A percentile compares a stretch with the other conserved stretches of the same genome.
These are phyloP conservation scores for Luffa acutangula DNA, from an alignment of 306 rosid species.

Conservation along the genomic window DNA sequence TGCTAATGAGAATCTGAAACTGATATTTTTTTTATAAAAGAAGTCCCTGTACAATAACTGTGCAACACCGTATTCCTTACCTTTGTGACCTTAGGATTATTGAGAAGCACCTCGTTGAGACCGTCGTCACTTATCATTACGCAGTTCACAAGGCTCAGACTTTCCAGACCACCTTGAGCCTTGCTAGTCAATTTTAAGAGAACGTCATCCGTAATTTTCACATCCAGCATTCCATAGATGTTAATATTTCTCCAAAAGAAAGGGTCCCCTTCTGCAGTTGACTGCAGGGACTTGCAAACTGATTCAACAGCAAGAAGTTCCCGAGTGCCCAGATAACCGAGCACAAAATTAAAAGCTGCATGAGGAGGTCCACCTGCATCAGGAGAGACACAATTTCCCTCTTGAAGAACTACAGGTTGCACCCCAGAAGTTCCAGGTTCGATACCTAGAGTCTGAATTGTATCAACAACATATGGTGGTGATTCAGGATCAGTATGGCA, in stretches of 20 bases:
- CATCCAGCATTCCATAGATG: constrained; percentile 34
- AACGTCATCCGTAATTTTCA: constrained; percentile 30
- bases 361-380: constrained; percentile 35
- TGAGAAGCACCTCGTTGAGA: constrained; percentile 33
- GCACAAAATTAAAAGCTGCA: constrained; percentile 40
- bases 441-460: not conserved
- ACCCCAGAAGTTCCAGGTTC: not conserved
- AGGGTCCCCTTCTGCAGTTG: constrained; percentile 34
- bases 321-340: constrained; percentile 37
- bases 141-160: constrained; percentile 42
- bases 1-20: not conserved
- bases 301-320: constrained; percentile 54
- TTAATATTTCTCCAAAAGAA: constrained; percentile 49
- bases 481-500: constrained; percentile 10
- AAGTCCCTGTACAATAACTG: not conserved
- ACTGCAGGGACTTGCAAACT: constrained; percentile 47
- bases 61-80: constrained; percentile 25
- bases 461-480: not conserved
- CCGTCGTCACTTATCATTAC: constrained; percentile 40
- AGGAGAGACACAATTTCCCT: not conserved
- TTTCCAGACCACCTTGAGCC: constrained; percentile 54
- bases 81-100: constrained; percentile 43
- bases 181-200: constrained; percentile 44
- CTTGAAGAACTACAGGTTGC: constrained; percentile 1
- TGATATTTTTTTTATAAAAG: not conserved